Evolutionary conservation across 495 filamentous ascomycete species (phyloP).

Genomic region (Xanthoparmelia taractica): DNA sequence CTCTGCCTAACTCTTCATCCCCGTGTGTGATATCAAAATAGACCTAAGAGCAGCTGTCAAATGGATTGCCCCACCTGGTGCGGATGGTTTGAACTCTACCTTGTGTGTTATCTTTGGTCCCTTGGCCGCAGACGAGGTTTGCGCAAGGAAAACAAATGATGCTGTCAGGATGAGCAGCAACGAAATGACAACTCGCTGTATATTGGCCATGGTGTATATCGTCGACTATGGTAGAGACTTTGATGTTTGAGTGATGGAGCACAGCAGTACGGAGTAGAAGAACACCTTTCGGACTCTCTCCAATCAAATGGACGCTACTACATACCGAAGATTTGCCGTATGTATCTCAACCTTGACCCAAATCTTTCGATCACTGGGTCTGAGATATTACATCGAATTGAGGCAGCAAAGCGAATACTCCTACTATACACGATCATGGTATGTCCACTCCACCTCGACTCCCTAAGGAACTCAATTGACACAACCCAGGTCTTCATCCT

Average conservation of each 20-base stretch:
- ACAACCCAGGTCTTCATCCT: constrained; percentile 65
- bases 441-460: not conserved
- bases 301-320: not conserved
- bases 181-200: constrained; percentile 50
- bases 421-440: constrained; percentile 27
- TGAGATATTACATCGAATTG: not conserved
- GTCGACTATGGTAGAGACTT: constrained; percentile 2
- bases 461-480: constrained; percentile 2
- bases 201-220: constrained; percentile 41
- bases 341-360: no score
- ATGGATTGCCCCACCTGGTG: constrained; percentile 10
- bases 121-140: constrained; percentile 65
- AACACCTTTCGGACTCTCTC: not conserved
- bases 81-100: constrained; percentile 39
- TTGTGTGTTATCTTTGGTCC: constrained; percentile 96
- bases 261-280: constrained; percentile 17
- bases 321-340: not conserved
- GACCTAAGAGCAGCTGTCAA: constrained; percentile 44
- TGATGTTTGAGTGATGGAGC: constrained; percentile 11
- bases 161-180: constrained; percentile 67
- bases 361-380: no score
- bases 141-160: constrained; percentile 62
- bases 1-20: constrained; percentile 71
- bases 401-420: not conserved
- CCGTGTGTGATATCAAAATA: constrained; percentile 94